Conservation (phyloP, 1,139 yeast genomes). For the Lodderomyces metapsilosis region DNA sequence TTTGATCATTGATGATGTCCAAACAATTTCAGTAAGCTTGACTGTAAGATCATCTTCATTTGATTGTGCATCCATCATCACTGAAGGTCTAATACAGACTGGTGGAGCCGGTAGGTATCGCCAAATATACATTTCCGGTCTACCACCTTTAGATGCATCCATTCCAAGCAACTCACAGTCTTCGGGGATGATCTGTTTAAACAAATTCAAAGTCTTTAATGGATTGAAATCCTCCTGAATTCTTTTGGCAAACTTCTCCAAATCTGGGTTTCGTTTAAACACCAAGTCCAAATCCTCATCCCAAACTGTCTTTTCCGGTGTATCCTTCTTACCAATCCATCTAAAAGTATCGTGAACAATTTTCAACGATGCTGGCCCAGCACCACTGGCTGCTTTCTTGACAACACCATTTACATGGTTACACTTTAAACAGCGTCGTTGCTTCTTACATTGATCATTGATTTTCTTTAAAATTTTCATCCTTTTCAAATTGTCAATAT, state of each 20-base stretch:
- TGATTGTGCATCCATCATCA: slow-evolving; percentile 88
- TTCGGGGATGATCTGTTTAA: slow-evolving; percentile 78
- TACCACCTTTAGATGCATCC: slow-evolving; percentile 81
- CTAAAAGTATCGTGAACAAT: slow-evolving; percentile 95
- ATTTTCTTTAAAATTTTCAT: slow-evolving; percentile 84
- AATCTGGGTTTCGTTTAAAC: slow-evolving; percentile 72
- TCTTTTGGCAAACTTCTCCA: slow-evolving; percentile 81
- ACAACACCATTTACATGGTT: slow-evolving; percentile 94
- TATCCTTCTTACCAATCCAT: slow-evolving; percentile 89
- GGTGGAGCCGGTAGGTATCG: slow-evolving; percentile 98
- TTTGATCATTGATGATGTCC: slow-evolving; percentile 89
- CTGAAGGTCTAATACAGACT: slow-evolving; percentile 97
- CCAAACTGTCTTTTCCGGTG: slow-evolving; percentile 84
- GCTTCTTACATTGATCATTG: slow-evolving; percentile 92
- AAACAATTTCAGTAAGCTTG: slow-evolving; percentile 91
- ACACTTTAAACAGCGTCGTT: slow-evolving; percentile 85
- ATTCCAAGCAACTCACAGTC: slow-evolving; percentile 94
- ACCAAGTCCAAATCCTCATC: slow-evolving; percentile 80
- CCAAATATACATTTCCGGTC: slow-evolving; percentile 98
- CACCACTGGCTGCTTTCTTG: slow-evolving; percentile 91
- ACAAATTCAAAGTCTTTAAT: slow-evolving; percentile 78
- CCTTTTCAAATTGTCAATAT: slow-evolving; percentile 84
- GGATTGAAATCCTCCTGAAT: slow-evolving; percentile 96
- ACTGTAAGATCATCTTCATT: slow-evolving; percentile 98
- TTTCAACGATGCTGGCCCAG: slow-evolving; percentile 89